phyloP scores from a whole-genome alignment of 805 yeast genomes.

The Millerozyma acaciae region DNA sequence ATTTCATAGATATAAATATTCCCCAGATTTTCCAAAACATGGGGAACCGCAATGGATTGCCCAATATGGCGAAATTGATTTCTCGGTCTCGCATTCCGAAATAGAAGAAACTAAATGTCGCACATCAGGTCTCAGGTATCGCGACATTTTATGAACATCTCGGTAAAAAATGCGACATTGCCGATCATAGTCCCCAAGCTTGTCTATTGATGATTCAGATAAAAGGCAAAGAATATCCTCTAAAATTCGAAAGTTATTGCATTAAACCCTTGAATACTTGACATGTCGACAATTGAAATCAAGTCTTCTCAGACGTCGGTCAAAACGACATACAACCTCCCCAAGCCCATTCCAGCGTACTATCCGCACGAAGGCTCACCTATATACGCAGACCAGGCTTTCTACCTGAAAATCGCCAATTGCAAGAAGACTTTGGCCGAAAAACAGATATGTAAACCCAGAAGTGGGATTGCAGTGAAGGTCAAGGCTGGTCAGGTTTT shows the following conservation, averaged over 20 bases:
- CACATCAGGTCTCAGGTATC: too few relatives aligned
- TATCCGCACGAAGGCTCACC: slow-evolving; percentile 53
- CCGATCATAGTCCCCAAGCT: too few relatives aligned
- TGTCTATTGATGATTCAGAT: too few relatives aligned
- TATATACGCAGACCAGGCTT: slow-evolving; percentile 45
- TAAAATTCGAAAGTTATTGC: too few relatives aligned
- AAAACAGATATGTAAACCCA: slow-evolving; percentile 43
- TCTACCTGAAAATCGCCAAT: slow-evolving; percentile 44
- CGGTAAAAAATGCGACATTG: not conserved
- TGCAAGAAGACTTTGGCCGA: slow-evolving; percentile 43
- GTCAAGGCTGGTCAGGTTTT: slow-evolving; percentile 60
- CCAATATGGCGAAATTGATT: too few relatives aligned
- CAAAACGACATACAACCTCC: slow-evolving; percentile 31
- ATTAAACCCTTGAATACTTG: not conserved
- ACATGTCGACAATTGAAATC: not conserved
- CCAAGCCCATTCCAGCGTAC: slow-evolving; percentile 53
- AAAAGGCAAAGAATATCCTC: too few relatives aligned
- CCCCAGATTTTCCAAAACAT: too few relatives aligned
- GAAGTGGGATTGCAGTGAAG: slow-evolving; percentile 60
- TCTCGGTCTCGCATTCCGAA: too few relatives aligned
- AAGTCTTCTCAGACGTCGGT: slow-evolving; percentile 30
- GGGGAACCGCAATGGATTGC: too few relatives aligned
- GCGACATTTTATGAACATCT: too few relatives aligned
- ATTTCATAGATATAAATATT: too few relatives aligned
- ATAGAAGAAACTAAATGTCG: too few relatives aligned